These are phyloP conservation scores for Lentinus polychrous DNA, from an alignment of 1,284 basidiomycete genomes.

Conservation along the genomic window DNA sequence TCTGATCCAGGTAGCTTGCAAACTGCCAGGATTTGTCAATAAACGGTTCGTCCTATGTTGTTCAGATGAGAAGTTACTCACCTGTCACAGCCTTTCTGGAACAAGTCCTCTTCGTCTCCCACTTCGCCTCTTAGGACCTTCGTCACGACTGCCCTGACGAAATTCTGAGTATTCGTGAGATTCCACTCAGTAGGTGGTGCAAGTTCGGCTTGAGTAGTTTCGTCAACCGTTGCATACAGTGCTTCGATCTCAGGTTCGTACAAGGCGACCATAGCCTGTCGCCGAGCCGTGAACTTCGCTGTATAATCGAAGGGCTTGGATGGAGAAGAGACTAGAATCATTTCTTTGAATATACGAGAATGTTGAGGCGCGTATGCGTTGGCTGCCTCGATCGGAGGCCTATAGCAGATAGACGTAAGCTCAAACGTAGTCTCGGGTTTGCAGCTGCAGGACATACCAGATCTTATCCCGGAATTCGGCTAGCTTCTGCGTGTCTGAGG, in stretches of 20 bases:
- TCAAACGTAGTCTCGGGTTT: not conserved
- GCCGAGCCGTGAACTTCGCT: slow-evolving; percentile 24
- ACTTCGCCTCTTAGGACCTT: slow-evolving; percentile 16
- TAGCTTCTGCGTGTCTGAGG: slow-evolving; percentile 17
- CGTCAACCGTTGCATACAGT: slow-evolving; percentile 24
- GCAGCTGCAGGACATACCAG: slow-evolving; percentile 16
- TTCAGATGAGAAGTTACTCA: slow-evolving; percentile 3
- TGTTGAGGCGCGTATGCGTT: slow-evolving; percentile 33
- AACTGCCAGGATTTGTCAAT: slow-evolving; percentile 12
- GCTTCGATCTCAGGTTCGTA: slow-evolving; percentile 27
- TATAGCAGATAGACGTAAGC: slow-evolving; percentile 9
- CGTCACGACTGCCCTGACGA: slow-evolving; percentile 20
- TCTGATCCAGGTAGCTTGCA: slow-evolving; percentile 31
- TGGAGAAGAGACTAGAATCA: slow-evolving; percentile 25
- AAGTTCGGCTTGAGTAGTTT: slow-evolving; percentile 17
- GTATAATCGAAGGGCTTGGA: slow-evolving; percentile 28
- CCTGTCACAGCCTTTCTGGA: slow-evolving; percentile 34
- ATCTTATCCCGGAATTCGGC: slow-evolving; percentile 25
- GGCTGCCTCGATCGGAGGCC: slow-evolving; percentile 30
- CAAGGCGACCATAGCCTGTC: slow-evolving; percentile 19
- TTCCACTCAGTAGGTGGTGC: slow-evolving; percentile 22
- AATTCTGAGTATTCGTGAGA: slow-evolving; percentile 10
- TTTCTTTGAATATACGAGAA: slow-evolving; percentile 34
- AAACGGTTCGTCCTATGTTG: too few species aligned
- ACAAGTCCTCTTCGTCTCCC: slow-evolving; percentile 28